Base-by-base conservation (phyloP, 1,284 basidiomycete species). In the Rhodotorula glutinis region DNA sequence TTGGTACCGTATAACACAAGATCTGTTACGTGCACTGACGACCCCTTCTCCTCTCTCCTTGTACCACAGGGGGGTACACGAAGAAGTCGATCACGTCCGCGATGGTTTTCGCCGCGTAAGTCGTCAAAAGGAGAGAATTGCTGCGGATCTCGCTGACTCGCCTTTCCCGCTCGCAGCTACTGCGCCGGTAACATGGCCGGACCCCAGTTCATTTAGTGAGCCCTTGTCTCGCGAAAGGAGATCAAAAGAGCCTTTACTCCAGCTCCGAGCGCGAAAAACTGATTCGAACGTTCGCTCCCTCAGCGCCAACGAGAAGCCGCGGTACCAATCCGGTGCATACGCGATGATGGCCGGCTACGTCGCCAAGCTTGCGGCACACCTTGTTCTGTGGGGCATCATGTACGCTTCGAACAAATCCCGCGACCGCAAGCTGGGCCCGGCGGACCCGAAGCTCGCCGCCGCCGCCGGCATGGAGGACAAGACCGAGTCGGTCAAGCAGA, bases 391-490 rank as follows among this genome's bases (percentile, higher is more conserved):
- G 53, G 40, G 13, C 13, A 41, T 55, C 40, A 55, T 55, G 78
- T 75, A 66, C 72, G 40, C 57, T 7, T 65, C 70, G 56, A 79
- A 79, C 77, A 76, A 74, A 65, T 67, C 63, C 29, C 69, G 78
- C 56, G 76, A 78, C 72, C 63, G 58, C 33, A 66, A 72, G 27
- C 33, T 63, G 11, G 78, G 76, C 2, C 72, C 71, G 13, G 75
- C 77, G 30, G 76, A 79, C 59, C 63, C 71, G 33, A 62, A 73
- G 51, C 56, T 62, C 21, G 70, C 76, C n/a, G 78, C 78, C 17
- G 76, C 77, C 49, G 75, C 73, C 53, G 77, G 77, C 65, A 78
- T 79, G 77, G 69, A 71, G 46, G 77, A 76, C 54, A 73, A 74
- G 74, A 77, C 75, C 29, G 77, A 79, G 66, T 53, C 51, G 27